Evolutionary conservation across 306 rosid genomes (phyloP).

Genomic region (Rosa multiflora): DNA sequence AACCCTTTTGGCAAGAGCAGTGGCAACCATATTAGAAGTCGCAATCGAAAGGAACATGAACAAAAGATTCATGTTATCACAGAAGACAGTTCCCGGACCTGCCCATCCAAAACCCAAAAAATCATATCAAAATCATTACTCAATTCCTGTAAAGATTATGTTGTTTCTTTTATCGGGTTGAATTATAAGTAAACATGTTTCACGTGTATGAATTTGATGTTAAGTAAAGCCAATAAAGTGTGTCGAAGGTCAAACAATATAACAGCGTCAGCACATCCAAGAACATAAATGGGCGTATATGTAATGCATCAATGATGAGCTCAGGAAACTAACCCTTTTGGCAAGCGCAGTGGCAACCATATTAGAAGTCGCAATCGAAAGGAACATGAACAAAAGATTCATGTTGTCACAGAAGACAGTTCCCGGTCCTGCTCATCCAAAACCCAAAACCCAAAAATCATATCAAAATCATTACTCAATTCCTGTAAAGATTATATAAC

Average conservation of each 20-base stretch:
- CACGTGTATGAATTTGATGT: background rate
- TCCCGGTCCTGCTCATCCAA: constrained; percentile 14
- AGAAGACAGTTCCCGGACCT: constrained; percentile 5
- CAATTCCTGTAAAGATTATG: too few species aligned
- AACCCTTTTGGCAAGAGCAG: constrained; percentile 5
- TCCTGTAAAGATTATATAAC: too few species aligned
- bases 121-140: background rate
- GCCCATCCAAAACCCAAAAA: constrained; percentile 6
- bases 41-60: constrained; percentile 12
- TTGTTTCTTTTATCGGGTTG: background rate
- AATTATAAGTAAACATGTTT: background rate
- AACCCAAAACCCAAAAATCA: background rate
- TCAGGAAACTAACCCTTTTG: background rate
- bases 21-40: constrained; percentile 9
- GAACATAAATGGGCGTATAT: background rate
- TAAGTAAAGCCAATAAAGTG: background rate
- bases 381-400: constrained; percentile 12
- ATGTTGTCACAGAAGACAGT: background rate
- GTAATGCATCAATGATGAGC: background rate
- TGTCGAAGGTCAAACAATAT: background rate
- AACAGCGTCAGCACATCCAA: background rate
- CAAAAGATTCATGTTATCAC: constrained; percentile 4
- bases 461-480: background rate
- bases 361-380: constrained; percentile 5
- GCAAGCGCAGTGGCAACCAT: constrained; percentile 11